Evolutionary conservation across 257 asterid species (phyloP).

Genomic region (Solanum paucissectum): DNA sequence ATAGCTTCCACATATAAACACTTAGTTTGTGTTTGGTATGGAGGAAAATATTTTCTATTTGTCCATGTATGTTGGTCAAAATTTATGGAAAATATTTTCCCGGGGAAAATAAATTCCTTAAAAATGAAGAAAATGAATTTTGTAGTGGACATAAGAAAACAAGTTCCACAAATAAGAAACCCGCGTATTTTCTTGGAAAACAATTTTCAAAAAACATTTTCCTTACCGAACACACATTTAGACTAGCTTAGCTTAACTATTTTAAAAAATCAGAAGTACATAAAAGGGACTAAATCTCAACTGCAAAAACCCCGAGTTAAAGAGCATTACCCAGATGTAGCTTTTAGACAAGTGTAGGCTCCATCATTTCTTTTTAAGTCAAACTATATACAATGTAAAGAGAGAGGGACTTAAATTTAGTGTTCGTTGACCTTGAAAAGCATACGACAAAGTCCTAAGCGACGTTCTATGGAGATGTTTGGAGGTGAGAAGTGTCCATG

Average conservation of each 20-base stretch:
- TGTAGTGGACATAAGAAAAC: background rate
- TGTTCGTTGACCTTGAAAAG: background rate
- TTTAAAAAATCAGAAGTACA: background rate
- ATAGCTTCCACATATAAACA: background rate
- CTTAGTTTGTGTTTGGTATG: background rate
- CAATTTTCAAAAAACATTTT: background rate
- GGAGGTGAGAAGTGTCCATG: background rate
- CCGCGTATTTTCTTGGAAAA: background rate
- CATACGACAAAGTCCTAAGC: background rate
- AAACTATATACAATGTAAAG: background rate
- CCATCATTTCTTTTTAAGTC: background rate
- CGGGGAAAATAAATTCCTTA: background rate
- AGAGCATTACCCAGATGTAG: background rate
- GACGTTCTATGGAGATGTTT: background rate
- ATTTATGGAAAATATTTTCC: background rate
- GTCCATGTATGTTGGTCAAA: background rate
- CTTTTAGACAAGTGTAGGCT: background rate
- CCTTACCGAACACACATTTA: background rate
- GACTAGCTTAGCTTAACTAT: background rate
- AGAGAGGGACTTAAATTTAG: background rate
- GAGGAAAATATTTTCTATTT: background rate
- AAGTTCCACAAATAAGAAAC: background rate
- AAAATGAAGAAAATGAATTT: background rate
- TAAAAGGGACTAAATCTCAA: background rate
- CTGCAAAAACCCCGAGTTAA: background rate